These are phyloP conservation scores for Jasminum sambac DNA, from an alignment of 257 asterid genomes.

Conservation along the genomic window DNA sequence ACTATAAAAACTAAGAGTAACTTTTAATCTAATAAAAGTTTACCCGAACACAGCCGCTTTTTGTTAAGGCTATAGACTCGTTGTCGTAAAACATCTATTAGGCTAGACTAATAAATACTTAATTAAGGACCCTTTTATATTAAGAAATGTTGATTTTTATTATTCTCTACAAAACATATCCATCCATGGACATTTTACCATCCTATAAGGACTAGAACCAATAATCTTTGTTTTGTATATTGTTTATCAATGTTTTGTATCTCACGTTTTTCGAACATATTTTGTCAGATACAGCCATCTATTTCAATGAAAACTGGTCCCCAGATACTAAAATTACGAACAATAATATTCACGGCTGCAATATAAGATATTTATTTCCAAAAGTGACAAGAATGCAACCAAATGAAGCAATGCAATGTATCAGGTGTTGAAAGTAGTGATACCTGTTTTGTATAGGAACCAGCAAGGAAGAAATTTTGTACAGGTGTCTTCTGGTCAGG, in stretches of 20 bases:
- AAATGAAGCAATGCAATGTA: neutral
- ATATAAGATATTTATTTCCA: neutral
- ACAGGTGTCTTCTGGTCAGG: slow-evolving; percentile 97
- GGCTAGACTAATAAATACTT: too few relatives aligned
- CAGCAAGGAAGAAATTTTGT: slow-evolving; percentile 91
- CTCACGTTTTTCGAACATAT: neutral
- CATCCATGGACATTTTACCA: neutral
- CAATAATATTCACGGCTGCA: neutral
- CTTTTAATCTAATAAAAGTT: too few relatives aligned
- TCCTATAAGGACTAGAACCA: neutral
- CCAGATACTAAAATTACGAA: neutral
- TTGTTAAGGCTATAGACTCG: too few relatives aligned
- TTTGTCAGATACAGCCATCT: neutral
- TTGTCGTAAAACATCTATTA: too few relatives aligned
- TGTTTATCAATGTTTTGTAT: neutral
- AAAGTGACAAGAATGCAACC: neutral
- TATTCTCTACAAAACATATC: neutral
- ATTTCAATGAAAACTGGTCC: neutral
- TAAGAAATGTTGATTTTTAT: neutral
- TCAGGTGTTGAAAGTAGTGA: neutral
- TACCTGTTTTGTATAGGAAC: slow-evolving; percentile 98
- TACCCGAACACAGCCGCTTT: too few relatives aligned
- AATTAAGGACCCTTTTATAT: neutral
- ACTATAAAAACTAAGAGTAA: too few relatives aligned
- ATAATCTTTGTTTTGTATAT: neutral